A percentile compares a stretch with the other conserved stretches of the same genome.
These are phyloP conservation scores for Phytopythium boreale DNA, from an alignment of 352 stramenopile species.

Conservation along the genomic window DNA sequence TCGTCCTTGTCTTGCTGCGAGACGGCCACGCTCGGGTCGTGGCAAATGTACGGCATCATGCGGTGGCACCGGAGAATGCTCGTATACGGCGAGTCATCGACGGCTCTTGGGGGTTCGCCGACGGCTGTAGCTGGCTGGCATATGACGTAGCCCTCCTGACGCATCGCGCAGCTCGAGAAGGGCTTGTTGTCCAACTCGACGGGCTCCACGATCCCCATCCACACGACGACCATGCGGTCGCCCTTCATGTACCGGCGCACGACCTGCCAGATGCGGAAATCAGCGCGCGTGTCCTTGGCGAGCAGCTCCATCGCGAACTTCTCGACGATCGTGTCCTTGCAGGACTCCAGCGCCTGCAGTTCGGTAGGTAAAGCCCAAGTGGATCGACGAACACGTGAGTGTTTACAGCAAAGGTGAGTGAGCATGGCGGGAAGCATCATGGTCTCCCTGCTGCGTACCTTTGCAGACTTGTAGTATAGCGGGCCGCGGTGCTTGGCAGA, in stretches of 20 bases:
- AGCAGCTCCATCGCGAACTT: slow-evolving; percentile 32
- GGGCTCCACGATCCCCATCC: slow-evolving; percentile 47
- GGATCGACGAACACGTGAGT: not conserved
- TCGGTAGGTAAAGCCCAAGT: too few species aligned
- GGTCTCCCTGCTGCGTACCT: not conserved
- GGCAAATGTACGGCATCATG: not conserved
- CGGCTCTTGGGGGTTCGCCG: not conserved
- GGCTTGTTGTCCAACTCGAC: slow-evolving; percentile 51
- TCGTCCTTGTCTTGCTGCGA: slow-evolving; percentile 11
- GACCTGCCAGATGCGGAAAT: slow-evolving; percentile 28
- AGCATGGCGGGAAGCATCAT: not conserved
- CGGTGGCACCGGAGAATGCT: not conserved
- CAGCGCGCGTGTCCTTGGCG: slow-evolving; percentile 24
- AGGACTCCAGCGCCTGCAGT: not conserved
- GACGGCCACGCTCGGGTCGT: not conserved
- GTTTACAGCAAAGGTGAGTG: not conserved
- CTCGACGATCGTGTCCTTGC: not conserved
- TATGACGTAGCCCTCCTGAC: slow-evolving; percentile 28
- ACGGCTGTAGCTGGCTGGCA: slow-evolving; percentile 10
- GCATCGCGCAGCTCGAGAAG: slow-evolving; percentile 24
- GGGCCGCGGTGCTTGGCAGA: slow-evolving; percentile 14
- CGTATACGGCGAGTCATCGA: not conserved
- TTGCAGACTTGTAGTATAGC: slow-evolving; percentile 15
- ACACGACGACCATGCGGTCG: slow-evolving; percentile 52
- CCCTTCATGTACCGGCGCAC: slow-evolving; percentile 29